Conservation (phyloP, 139 green algal genomes). For the Haematococcus lacustris region DNA sequence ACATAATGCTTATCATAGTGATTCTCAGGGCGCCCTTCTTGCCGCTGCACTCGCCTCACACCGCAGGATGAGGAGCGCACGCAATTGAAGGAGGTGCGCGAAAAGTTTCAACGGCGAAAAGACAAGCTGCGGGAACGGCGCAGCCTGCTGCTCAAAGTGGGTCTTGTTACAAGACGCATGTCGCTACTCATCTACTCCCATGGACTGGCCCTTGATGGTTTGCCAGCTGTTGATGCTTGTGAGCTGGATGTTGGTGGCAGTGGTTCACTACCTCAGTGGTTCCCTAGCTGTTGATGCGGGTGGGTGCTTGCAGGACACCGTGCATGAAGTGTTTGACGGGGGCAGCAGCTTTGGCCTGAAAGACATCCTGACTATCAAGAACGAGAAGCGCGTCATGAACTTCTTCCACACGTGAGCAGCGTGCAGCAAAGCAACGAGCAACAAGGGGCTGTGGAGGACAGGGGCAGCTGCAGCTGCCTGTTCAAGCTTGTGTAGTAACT, state of each 20-base stretch:
- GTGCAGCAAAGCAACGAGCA: neutral
- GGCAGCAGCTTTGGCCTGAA: slow-evolving; percentile 53
- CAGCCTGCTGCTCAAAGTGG: slow-evolving; percentile 39
- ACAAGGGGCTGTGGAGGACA: neutral
- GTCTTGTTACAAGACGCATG: neutral
- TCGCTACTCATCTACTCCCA: neutral
- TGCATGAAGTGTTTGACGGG: slow-evolving; percentile 48
- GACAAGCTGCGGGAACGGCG: slow-evolving; percentile 66
- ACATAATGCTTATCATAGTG: too few relatives aligned
- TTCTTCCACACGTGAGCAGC: slow-evolving; percentile 46
- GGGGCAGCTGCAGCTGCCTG: too few relatives aligned
- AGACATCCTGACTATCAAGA: slow-evolving; percentile 41
- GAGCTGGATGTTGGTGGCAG: too few relatives aligned
- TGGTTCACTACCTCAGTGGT: too few relatives aligned
- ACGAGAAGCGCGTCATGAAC: slow-evolving; percentile 37
- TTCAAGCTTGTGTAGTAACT: too few relatives aligned
- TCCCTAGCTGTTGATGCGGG: too few relatives aligned
- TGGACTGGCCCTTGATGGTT: too few relatives aligned
- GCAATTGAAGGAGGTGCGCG: slow-evolving; percentile 30
- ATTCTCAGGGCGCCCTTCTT: too few relatives aligned
- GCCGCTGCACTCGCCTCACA: neutral
- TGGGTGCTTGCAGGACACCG: slow-evolving; percentile 33
- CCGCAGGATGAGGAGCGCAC: slow-evolving; percentile 46
- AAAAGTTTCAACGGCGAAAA: slow-evolving; percentile 54
- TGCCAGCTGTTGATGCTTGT: too few relatives aligned